Base-by-base conservation (phyloP, 257 asterid genomes). In the Nicotiana paniculata region DNA sequence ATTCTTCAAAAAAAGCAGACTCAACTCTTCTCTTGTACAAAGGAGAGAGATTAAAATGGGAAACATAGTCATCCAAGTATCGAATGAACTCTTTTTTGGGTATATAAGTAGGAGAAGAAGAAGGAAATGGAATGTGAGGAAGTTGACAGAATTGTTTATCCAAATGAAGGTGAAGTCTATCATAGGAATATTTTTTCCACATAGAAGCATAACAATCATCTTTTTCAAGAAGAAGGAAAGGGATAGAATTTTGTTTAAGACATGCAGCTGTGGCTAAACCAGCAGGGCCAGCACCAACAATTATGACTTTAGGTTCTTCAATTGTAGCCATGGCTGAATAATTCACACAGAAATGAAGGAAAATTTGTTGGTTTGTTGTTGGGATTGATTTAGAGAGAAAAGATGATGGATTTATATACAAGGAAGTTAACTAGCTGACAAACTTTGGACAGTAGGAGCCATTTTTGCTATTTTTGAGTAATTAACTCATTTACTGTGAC, bases 201-300 rank as follows among this genome's bases (percentile, higher is more conserved):
- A 93, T 9, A 4, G 98, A 81, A 12, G 96, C 93, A 46, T 83
- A 61, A 72, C 97, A 91, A 46, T 95, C 96, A 75, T 95, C 97
- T 80, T 97, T 84, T 17, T 95, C 97, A 0, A 95, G 86, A 57
- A 93, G 28, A 12, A 82, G 85, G 90, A 90, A 84, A 0, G 98
- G 95, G 61, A 93, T 86, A 1, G 95, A 90, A 33, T 84, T 87
- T 1, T 85, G 83, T 30, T 39, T 82, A 6, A 93, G 83, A 48
- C 84, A 89, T 82, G 97, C 98, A 51, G 98, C 92, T n/a, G 93
- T 83, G 2, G 97, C 91, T 0, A 94, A 86, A 43, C 97, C 98
- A 6, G 97, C 86, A 4, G 98, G 91, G 0, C 98, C 98, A 26
- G 86, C 93, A 72, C 98, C 98, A 53, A 92, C 91, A 39, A 93